Base-by-base conservation (phyloP, 2,329 filamentous ascomycete genomes). In the Alternaria alternata region DNA sequence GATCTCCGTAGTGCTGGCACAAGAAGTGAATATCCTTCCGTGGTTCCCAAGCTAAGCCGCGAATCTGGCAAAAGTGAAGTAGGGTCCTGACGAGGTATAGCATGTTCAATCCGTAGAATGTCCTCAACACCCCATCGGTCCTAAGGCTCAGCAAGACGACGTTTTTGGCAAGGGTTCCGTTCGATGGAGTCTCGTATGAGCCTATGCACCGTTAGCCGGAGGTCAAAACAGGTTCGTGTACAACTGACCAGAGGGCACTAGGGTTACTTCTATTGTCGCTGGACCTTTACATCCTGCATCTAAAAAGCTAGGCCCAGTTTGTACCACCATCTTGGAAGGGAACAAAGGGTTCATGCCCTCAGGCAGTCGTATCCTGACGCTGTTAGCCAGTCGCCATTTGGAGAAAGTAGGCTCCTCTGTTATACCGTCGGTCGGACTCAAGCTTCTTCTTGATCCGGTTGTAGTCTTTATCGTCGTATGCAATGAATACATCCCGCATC, bases 391-490 rank as follows among this genome's bases (percentile, higher is more conserved):
- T 32, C 18, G 8, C 22, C 7, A 11, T 4, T 12, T 32, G 14
- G 6, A 20, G 24, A 3, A 1, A 7, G 8, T 22, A 12, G 3
- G 24, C 24, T 26, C 24, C 24, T 26, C 26, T 38, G 38, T 22
- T 64, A 49, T 74, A 73, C 74, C 75, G 65, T 41, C 53, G 65
- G 30, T 77, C 72, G 12, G 54, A 49, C 28, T 73, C 70, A 8
- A 78, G 58, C 52, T 75, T 75, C 7, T 56, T 43, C 39, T 67
- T 74, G 8, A 78, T 67, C 7, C 68, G 68, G 20, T 64, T 56
- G 41, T 69, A 77, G 26, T 77, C 73, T 48, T 61, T 68, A 36
- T 72, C 71, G 36, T 77, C 75, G 43, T 77, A 78, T 1, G 73
- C 74, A 32, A 78, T 71, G 30, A 76, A 73, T 5, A 78, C 60